Evolutionary conservation across 1,139 yeast genomes (phyloP).

Genomic region (Magnusiomyces fungicola): DNA sequence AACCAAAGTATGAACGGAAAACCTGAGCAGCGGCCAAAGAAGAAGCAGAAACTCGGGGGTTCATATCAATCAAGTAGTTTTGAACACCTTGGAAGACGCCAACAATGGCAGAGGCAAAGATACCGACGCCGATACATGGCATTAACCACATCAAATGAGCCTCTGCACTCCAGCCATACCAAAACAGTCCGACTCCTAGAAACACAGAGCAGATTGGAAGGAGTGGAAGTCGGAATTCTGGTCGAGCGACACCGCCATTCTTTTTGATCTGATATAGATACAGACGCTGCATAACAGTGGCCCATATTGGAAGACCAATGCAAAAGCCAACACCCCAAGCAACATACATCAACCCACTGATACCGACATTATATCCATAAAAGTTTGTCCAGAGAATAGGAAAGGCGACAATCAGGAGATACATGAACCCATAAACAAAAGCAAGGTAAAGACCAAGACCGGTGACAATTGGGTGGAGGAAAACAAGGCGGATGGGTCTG

Average conservation of each 20-base stretch:
- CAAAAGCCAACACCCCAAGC: constrained; percentile 48
- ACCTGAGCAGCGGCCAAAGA: constrained; percentile 54
- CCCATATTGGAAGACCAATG: constrained; percentile 42
- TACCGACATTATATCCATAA: constrained; percentile 45
- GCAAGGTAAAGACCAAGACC: constrained; percentile 59
- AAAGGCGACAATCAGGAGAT: constrained; percentile 51
- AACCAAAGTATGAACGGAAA: constrained; percentile 52
- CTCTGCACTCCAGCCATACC: constrained; percentile 62
- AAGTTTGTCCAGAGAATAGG: constrained; percentile 43
- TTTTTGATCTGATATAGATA: constrained; percentile 34
- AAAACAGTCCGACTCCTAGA: constrained; percentile 46
- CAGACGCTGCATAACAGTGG: constrained; percentile 36
- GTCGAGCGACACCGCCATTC: constrained; percentile 49
- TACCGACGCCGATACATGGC: constrained; percentile 48
- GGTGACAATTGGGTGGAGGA: constrained; percentile 54
- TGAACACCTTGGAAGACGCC: constrained; percentile 56
- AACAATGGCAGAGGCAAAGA: constrained; percentile 51
- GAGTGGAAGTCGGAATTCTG: constrained; percentile 48
- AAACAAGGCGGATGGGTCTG: constrained; percentile 47
- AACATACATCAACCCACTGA: constrained; percentile 51
- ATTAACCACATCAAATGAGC: constrained; percentile 44
- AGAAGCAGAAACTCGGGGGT: constrained; percentile 55
- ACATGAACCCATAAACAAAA: constrained; percentile 56
- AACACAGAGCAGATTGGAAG: constrained; percentile 34
- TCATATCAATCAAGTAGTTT: constrained; percentile 57